Conservation (phyloP, 108 stramenopile genomes). For the Skeletonema tropicum region DNA sequence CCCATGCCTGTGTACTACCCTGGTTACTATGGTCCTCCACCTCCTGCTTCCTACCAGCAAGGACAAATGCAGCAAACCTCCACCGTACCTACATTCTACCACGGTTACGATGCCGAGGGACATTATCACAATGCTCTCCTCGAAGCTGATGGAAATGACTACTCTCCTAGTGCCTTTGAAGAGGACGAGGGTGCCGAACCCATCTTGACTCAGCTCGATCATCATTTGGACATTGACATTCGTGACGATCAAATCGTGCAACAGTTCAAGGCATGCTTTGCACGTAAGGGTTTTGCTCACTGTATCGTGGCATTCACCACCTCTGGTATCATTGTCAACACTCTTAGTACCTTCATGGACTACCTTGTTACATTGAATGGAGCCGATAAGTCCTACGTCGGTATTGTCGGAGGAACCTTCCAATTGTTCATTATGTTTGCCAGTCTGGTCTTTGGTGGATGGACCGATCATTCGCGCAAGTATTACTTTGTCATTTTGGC, state of each 20-base stretch:
- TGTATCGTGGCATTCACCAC: conserved; percentile 84
- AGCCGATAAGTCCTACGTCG: conserved; percentile 76
- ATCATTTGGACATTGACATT: conserved; percentile 86
- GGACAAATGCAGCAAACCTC: conserved; percentile 20
- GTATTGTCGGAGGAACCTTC: conserved; percentile 87
- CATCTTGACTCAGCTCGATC: conserved; percentile 71
- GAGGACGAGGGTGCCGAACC: conserved; percentile 80
- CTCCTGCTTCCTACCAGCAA: conserved; percentile 1
- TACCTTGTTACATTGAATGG: conserved; percentile 87
- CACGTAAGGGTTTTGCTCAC: conserved; percentile 80
- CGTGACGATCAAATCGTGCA: conserved; percentile 86
- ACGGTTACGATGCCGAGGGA: conserved; percentile 47
- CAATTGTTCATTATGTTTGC: conserved; percentile 88
- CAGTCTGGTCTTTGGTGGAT: conserved; percentile 84
- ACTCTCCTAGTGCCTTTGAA: conserved; percentile 16
- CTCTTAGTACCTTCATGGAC: conserved; percentile 90
- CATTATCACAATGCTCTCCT: conserved; percentile 53
- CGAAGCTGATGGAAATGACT: conserved; percentile 26
- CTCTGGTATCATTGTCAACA: conserved; percentile 88
- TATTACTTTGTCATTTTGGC: conserved; percentile 84
- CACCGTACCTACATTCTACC: conserved; percentile 33
- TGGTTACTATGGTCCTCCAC: background rate
- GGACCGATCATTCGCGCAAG: conserved; percentile 80
- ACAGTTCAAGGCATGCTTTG: conserved; percentile 79
- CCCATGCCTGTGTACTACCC: background rate